These are phyloP conservation scores for Hibiscus tridactylites DNA, from an alignment of 345 rosid genomes.

Conservation along the genomic window DNA sequence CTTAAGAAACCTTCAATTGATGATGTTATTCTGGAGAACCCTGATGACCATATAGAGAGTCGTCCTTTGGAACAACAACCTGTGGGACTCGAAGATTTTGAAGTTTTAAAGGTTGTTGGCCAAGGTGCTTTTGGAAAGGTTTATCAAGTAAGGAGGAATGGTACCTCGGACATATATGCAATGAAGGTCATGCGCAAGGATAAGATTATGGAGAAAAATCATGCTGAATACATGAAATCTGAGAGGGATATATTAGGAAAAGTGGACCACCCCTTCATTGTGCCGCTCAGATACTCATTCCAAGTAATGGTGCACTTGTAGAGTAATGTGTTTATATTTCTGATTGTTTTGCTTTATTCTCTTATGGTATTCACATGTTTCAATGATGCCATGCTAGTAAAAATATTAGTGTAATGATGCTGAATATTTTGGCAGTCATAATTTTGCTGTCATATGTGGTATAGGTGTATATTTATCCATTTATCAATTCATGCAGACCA, in stretches of 20 bases:
- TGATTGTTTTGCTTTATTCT: background rate
- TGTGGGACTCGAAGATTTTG: slow-evolving; percentile 53
- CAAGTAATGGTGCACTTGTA: slow-evolving; percentile 36
- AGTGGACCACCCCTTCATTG: slow-evolving; percentile 87
- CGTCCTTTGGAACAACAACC: slow-evolving; percentile 16
- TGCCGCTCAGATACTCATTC: slow-evolving; percentile 84
- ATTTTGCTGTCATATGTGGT: background rate
- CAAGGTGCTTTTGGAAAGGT: slow-evolving; percentile 97
- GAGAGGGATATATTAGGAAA: slow-evolving; percentile 88
- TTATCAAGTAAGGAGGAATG: slow-evolving; percentile 73
- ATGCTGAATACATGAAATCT: slow-evolving; percentile 92
- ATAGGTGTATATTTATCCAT: background rate
- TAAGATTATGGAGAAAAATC: slow-evolving; percentile 83
- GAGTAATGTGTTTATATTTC: background rate
- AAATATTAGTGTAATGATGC: background rate
- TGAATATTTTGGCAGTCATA: background rate
- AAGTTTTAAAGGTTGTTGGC: slow-evolving; percentile 82
- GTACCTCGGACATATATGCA: slow-evolving; percentile 76
- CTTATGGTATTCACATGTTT: background rate
- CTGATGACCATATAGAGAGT: slow-evolving; percentile 6
- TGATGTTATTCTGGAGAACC: slow-evolving; percentile 8
- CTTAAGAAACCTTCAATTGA: background rate
- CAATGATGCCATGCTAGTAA: background rate
- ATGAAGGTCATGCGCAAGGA: slow-evolving; percentile 99
- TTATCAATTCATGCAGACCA: slow-evolving; percentile 47